A percentile compares a stretch with the other conserved stretches of the same genome.
phyloP scores from a whole-genome alignment of 352 stramenopile species.

The Globisporangium polare region DNA sequence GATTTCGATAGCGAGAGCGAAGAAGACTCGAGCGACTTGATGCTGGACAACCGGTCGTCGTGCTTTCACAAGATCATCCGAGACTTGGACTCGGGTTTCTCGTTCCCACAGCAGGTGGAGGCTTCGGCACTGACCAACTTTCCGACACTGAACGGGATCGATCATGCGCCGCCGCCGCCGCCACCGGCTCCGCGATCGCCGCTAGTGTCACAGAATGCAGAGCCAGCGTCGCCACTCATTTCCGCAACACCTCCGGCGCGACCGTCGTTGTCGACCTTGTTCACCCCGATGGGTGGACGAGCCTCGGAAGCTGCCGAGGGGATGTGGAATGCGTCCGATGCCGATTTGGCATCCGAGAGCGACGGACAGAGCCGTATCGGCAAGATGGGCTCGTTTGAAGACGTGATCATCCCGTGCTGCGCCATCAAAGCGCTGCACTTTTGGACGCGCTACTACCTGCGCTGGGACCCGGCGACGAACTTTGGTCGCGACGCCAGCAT shows the following conservation, averaged over 20 bases:
- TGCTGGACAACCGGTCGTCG: conserved; percentile 16
- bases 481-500: conserved; percentile 57
- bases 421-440: conserved; percentile 69
- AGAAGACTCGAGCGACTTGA: conserved; percentile 12
- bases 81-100: conserved; percentile 51
- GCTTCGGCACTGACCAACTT: conserved; percentile 24
- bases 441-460: conserved; percentile 78
- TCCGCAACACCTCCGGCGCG: conserved; percentile 11
- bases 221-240: conserved; percentile 1
- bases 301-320: conserved; percentile 22
- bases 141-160: conserved; percentile 8
- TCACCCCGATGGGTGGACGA: conserved; percentile 26
- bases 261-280: conserved; percentile 35
- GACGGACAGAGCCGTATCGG: conserved; percentile 34
- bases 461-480: conserved; percentile 60
- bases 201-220: conserved; percentile 1
- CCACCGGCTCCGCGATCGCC: conserved; percentile 18
- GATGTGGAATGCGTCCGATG: conserved; percentile 29
- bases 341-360: conserved; percentile 29
- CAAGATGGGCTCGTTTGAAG: conserved; percentile 31
- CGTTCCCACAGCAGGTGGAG: conserved; percentile 44
- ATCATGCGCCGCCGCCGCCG: neutral
- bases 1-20: conserved; percentile 23
- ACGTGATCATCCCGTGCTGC: conserved; percentile 67
- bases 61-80: conserved; percentile 50